Evolutionary conservation across 306 rosid genomes (phyloP), one percentile per base, ranked within the genome.

Genomic region (Rosa chinensis): DNA sequence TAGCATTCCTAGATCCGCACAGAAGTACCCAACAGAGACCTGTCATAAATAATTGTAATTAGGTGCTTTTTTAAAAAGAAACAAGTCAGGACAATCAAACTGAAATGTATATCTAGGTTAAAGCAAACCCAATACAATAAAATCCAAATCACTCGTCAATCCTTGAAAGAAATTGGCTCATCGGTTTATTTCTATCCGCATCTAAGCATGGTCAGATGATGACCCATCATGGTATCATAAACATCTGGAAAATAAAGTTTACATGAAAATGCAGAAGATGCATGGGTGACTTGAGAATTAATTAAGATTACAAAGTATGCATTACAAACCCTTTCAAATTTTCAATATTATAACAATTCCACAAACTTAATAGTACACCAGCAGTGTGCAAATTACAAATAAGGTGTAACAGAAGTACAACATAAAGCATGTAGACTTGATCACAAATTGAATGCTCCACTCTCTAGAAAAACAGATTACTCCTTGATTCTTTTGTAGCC

Each of bases 21-120:
- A 50, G 80, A 85, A 82, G 79, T 84, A 84, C 58, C 90, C 90
- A 79, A 86, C 86, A 70, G 88, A 81, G 56, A 86, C 87, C 90
- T 87, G 84, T 11, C 72, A 73, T 49, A 78, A 18, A 75, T 48
- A 21, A 73, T 32, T 25, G 9, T 18, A 17, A 64, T 63, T 76
- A 76, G 40, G 62, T 47, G 20, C 28, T 9, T n/a, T 40, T 13
- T 39, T 35, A 14, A n/a, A 55, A 16, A 21, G 5, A 40, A 74
- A 40, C 32, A 59, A 8, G 7, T 18, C 42, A 43, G 56, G 40
- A 73, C 62, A 44, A 40, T 25, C 58, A 75, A 61, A 42, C 73
- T 14, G 61, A 66, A 32, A n/a, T 45, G 21, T 21, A 10, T 50
- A 44, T 44, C 56, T 44, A 44, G 32, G n/a, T 63, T 42, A 28